Percentiles rank a stretch among this genome's conserved stretches.
Conservation (phyloP, 352 stramenopile species). For the Globisporangium yorkense region DNA sequence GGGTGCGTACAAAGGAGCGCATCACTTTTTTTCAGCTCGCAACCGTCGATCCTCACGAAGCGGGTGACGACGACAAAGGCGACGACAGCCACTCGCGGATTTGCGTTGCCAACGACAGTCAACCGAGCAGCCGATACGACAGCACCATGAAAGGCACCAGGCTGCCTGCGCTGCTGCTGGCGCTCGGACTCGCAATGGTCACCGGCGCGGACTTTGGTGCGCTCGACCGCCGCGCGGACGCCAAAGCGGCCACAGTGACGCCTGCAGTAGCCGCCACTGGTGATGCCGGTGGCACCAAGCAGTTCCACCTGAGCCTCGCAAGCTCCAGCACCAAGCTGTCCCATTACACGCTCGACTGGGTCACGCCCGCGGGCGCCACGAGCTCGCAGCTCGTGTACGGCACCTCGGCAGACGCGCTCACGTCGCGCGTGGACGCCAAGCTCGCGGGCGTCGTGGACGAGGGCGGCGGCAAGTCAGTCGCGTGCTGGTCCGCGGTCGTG, state of each 20-base stretch:
- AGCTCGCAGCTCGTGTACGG: constrained; percentile 39
- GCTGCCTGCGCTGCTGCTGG: background rate
- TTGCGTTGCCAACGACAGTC: background rate
- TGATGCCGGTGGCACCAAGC: constrained; percentile 3
- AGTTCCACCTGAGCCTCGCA: constrained; percentile 70
- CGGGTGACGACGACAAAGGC: too few species aligned
- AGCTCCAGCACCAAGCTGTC: constrained; percentile 18
- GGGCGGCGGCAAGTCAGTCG: constrained; percentile 22
- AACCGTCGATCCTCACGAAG: too few species aligned
- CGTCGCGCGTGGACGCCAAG: constrained; percentile 28
- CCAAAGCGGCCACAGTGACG: background rate
- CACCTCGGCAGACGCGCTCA: constrained; percentile 27
- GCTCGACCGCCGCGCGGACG: background rate
- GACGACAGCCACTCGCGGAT: background rate
- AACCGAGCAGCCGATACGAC: too few species aligned
- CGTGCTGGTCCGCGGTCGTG: constrained; percentile 60
- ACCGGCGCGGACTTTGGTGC: constrained; percentile 4
- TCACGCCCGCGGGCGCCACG: constrained; percentile 30
- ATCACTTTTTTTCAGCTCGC: background rate
- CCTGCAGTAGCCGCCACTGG: background rate
- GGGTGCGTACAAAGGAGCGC: background rate
- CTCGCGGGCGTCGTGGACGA: constrained; percentile 43
- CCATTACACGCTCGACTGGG: constrained; percentile 73
- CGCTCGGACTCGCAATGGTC: constrained; percentile 1
- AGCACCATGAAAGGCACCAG: background rate